Percentiles rank a stretch among this genome's conserved stretches.
These are phyloP conservation scores for Bassia scoparia DNA, from an alignment of 148 eudicot genomes.

Conservation along the genomic window DNA sequence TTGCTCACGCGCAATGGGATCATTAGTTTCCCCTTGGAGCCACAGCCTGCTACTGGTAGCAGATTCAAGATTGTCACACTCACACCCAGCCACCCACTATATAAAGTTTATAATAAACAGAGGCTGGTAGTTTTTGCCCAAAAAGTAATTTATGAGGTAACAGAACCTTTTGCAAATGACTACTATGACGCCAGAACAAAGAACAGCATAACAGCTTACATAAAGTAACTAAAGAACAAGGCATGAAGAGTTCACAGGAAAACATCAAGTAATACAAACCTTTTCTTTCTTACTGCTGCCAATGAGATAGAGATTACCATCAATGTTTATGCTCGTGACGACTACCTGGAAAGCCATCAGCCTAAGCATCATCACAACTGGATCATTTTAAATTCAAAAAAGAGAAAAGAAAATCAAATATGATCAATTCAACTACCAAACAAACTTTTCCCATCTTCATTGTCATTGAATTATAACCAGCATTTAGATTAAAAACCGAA, in stretches of 20 bases:
- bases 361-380: conserved; percentile 18
- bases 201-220: neutral
- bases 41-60: neutral
- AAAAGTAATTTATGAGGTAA: too few species aligned
- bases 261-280: conserved; percentile 33
- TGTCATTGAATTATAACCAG: conserved; percentile 7
- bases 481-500: neutral
- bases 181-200: neutral
- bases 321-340: conserved; percentile 77
- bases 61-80: too few species aligned
- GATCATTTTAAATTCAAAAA: conserved; percentile 2
- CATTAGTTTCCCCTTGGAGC: neutral
- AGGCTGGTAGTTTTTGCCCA: too few species aligned
- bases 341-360: conserved; percentile 62
- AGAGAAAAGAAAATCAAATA: neutral
- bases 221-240: neutral
- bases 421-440: neutral
- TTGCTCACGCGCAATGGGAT: neutral
- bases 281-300: conserved; percentile 82
- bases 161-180: too few species aligned
- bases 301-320: conserved; percentile 69
- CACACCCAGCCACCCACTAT: too few species aligned
- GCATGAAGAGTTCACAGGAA: conserved; percentile 7
- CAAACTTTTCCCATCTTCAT: neutral
- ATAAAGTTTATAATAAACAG: too few species aligned